Conservation (phyloP, 148 eudicot species). For the Cornus florida region DNA sequence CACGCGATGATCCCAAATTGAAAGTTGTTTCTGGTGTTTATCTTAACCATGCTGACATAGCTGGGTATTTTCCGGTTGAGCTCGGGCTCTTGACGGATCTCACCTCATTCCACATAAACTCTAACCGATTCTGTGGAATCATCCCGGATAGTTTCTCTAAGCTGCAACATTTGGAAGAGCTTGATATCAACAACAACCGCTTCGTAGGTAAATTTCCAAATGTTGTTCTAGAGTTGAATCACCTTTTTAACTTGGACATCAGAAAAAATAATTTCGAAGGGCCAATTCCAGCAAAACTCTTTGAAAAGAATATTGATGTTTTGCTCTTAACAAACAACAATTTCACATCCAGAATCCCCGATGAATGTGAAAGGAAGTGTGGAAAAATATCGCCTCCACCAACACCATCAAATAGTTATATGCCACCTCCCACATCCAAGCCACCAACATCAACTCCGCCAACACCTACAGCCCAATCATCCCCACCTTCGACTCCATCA, state of each 20-base stretch:
- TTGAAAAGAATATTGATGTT: conserved; percentile 54
- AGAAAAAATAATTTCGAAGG: conserved; percentile 80
- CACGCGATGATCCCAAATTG: conserved; percentile 47
- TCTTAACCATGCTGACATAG: conserved; percentile 63
- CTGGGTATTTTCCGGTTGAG: conserved; percentile 55
- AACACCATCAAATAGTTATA: too few relatives aligned
- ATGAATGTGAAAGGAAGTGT: conserved; percentile 62
- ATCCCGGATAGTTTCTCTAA: conserved; percentile 52
- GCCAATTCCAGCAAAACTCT: conserved; percentile 50
- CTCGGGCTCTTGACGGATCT: conserved; percentile 58
- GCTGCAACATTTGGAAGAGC: conserved; percentile 39
- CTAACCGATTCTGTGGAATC: conserved; percentile 76
- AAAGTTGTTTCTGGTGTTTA: conserved; percentile 73
- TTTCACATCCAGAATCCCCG: conserved; percentile 55
- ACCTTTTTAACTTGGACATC: conserved; percentile 50
- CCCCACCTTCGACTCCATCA: too few relatives aligned
- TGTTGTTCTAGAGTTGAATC: conserved; percentile 43
- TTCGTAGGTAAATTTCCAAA: conserved; percentile 70
- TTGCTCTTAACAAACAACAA: conserved; percentile 66
- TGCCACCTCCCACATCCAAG: too few relatives aligned
- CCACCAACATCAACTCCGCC: too few relatives aligned
- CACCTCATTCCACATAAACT: conserved; percentile 57
- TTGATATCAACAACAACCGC: conserved; percentile 78
- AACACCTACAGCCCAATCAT: too few relatives aligned
- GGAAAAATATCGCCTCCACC: conserved; percentile 22